These are phyloP conservation scores for Podila epicladia DNA, from an alignment of 192 early-diverging fungal species.

Conservation along the genomic window DNA sequence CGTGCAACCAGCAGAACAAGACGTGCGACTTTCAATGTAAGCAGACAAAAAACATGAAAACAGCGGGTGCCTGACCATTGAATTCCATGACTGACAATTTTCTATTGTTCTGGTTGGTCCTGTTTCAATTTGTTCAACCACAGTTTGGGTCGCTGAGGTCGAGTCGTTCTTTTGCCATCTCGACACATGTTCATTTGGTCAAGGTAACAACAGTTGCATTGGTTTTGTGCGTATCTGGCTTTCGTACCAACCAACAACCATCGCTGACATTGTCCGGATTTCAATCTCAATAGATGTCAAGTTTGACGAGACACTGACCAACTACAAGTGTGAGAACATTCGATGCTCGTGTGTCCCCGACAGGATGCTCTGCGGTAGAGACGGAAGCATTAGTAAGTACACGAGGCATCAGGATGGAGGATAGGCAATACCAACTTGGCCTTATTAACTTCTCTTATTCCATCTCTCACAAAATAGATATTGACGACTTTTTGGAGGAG, in stretches of 20 bases:
- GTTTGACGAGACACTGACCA: conserved; percentile 65
- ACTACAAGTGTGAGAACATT: conserved; percentile 77
- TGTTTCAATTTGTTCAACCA: too few relatives aligned
- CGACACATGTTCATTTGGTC: conserved; percentile 73
- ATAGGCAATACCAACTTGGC: background rate
- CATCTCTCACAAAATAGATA: conserved; percentile 52
- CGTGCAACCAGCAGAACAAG: conserved; percentile 64
- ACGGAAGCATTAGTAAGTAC: conserved; percentile 73
- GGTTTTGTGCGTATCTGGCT: background rate
- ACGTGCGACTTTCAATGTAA: conserved; percentile 82
- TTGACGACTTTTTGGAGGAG: conserved; percentile 82
- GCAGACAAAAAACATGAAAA: background rate
- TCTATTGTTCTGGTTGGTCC: too few relatives aligned
- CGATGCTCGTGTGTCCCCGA: conserved; percentile 83
- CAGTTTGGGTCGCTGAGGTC: conserved; percentile 84
- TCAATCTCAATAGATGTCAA: conserved; percentile 43
- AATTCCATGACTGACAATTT: background rate
- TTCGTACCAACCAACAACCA: background rate
- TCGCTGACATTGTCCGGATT: too few relatives aligned
- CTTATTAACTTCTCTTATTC: background rate
- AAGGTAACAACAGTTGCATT: conserved; percentile 49
- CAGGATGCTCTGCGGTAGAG: conserved; percentile 87
- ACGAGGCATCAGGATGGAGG: background rate
- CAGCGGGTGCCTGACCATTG: background rate
- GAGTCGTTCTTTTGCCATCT: conserved; percentile 95